Conservation (phyloP, 768 basidiomycete genomes). For the Pisolithus sp. region DNA sequence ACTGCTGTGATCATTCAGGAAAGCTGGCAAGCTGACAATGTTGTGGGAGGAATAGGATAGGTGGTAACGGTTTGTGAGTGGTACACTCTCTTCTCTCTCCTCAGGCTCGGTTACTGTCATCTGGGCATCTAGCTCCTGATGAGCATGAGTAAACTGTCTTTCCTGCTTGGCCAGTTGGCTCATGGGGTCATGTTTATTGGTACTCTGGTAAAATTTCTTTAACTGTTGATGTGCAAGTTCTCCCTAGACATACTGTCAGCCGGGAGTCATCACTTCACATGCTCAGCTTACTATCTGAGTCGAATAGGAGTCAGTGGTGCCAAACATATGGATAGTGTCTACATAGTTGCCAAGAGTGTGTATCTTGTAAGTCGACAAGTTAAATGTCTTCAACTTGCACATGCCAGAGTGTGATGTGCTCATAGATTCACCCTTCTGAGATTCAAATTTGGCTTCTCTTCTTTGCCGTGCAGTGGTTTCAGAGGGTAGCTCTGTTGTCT, state of each 20-base stretch:
- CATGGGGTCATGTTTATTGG: too few relatives aligned
- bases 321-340: slow-evolving; percentile 16
- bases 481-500: too few relatives aligned
- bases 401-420: not conserved
- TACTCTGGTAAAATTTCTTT: slow-evolving; percentile 20
- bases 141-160: not conserved
- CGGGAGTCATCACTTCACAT: not conserved
- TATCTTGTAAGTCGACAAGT: slow-evolving; percentile 28
- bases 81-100: not conserved
- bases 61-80: not conserved
- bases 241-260: slow-evolving; percentile 15
- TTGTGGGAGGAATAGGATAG: too few relatives aligned
- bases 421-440: too few relatives aligned
- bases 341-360: slow-evolving; percentile 33
- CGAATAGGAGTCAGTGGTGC: slow-evolving; percentile 32
- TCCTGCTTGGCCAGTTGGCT: slow-evolving; percentile 8
- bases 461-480: too few relatives aligned
- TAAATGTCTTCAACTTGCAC: slow-evolving; percentile 16
- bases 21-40: too few relatives aligned
- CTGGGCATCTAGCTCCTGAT: too few relatives aligned
- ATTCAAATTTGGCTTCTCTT: too few relatives aligned
- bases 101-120: too few relatives aligned
- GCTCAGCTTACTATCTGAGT: slow-evolving; percentile 24
- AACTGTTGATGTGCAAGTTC: slow-evolving; percentile 25
- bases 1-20: not conserved